phyloP scores from a whole-genome alignment of 106 monocot species.

The Acorus gramineus region DNA sequence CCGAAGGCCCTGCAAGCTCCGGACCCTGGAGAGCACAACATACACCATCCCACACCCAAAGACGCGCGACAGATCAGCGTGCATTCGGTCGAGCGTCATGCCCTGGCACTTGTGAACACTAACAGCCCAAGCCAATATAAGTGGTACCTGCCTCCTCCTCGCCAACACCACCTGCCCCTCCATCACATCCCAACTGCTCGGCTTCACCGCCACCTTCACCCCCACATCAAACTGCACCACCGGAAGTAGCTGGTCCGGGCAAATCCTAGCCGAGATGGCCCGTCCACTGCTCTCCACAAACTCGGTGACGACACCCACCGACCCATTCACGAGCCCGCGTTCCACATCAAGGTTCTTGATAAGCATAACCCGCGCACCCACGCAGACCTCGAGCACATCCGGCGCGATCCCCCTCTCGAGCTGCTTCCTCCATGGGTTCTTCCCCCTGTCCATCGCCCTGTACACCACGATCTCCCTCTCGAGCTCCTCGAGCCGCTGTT shows the following conservation, averaged over 20 bases:
- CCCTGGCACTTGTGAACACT: conserved; percentile 4
- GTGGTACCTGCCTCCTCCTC: background rate
- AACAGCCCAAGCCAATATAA: background rate
- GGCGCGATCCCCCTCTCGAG: background rate
- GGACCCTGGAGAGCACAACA: background rate
- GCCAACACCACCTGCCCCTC: background rate
- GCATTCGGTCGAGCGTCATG: background rate
- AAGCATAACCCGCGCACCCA: background rate
- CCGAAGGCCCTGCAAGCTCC: background rate
- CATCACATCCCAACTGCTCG: background rate
- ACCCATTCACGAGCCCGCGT: background rate
- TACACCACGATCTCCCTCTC: background rate
- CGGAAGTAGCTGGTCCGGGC: background rate
- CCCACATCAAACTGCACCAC: background rate
- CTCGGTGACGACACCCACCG: background rate
- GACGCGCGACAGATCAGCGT: background rate
- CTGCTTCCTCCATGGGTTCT: background rate
- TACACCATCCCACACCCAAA: background rate
- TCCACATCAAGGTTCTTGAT: background rate
- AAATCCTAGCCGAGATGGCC: background rate
- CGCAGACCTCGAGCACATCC: background rate
- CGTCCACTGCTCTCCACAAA: background rate
- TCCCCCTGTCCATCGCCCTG: background rate
- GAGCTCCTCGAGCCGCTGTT: background rate
- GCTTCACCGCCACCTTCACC: background rate